phyloP scores from a whole-genome alignment of 2,329 filamentous ascomycete genomes.

The Fonsecaea pedrosoi region DNA sequence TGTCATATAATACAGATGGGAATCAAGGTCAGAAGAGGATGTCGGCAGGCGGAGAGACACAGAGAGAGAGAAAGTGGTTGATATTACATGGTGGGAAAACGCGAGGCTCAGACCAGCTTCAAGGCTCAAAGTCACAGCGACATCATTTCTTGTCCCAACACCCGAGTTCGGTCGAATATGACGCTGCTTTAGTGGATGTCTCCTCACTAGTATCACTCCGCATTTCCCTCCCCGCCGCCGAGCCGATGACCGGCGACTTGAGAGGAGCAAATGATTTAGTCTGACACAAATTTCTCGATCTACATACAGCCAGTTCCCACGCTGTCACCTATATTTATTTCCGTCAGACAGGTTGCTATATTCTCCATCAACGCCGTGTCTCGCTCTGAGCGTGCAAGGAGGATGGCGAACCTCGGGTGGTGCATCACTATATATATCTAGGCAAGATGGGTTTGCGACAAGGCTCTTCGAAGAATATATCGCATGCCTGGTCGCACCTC shows the following conservation, averaged over 20 bases:
- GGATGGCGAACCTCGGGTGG: neutral
- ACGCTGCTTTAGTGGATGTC: slow-evolving; percentile 5
- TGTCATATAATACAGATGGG: neutral
- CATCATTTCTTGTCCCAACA: slow-evolving; percentile 4
- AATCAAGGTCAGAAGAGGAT: slow-evolving; percentile 2
- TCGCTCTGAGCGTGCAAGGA: neutral
- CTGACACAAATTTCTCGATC: neutral
- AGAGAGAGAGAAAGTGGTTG: neutral
- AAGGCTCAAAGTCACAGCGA: slow-evolving; percentile 10
- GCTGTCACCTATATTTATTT: neutral
- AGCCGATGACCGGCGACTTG: neutral
- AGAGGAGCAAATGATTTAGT: neutral
- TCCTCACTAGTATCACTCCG: neutral
- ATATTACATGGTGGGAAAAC: slow-evolving; percentile 12
- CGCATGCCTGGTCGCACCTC: neutral
- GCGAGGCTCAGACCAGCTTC: slow-evolving; percentile 15
- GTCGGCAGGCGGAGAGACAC: neutral
- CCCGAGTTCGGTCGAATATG: neutral
- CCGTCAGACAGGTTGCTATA: neutral
- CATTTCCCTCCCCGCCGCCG: neutral
- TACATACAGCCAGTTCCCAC: neutral
- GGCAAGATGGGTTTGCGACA: neutral
- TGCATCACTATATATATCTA: neutral
- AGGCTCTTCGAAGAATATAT: neutral
- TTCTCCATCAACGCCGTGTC: neutral